phyloP scores from a whole-genome alignment of 2,329 filamentous ascomycete species.

The Aspergillus brunneoviolaceus region DNA sequence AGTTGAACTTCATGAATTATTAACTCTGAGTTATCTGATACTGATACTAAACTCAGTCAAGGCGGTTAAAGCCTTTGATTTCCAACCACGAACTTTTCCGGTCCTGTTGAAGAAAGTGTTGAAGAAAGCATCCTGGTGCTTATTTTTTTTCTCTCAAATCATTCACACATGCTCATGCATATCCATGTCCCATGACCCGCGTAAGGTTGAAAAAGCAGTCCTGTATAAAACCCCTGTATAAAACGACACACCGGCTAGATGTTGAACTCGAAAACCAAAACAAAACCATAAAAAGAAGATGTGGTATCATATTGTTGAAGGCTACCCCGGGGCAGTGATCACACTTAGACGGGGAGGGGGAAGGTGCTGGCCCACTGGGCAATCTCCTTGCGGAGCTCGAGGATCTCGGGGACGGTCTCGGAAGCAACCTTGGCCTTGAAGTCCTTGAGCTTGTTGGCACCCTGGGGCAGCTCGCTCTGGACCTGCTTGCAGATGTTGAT shows the following conservation, averaged over 20 bases:
- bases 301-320: constrained; percentile 22
- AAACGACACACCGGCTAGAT: constrained; percentile 35
- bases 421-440: constrained; percentile 89
- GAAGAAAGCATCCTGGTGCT: constrained; percentile 26
- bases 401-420: constrained; percentile 78
- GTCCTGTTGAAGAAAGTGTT: constrained; percentile 29
- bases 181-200: constrained; percentile 38
- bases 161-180: constrained; percentile 23
- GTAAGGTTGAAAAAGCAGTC: constrained; percentile 44
- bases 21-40: neutral
- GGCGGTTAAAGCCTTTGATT: constrained; percentile 3
- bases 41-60: neutral
- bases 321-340: constrained; percentile 5
- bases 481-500: constrained; percentile 90
- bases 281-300: constrained; percentile 9
- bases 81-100: constrained; percentile 20
- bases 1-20: neutral
- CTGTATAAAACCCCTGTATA: constrained; percentile 35
- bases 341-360: constrained; percentile 69
- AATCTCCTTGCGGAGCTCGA: constrained; percentile 84
- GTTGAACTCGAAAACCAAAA: constrained; percentile 33
- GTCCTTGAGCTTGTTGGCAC: constrained; percentile 99
- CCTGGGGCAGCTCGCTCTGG: constrained; percentile 83
- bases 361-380: constrained; percentile 81
- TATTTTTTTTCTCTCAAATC: constrained; percentile 18